phyloP scores from a whole-genome alignment of 1,139 yeast genomes.

The Candida dubliniensis region DNA sequence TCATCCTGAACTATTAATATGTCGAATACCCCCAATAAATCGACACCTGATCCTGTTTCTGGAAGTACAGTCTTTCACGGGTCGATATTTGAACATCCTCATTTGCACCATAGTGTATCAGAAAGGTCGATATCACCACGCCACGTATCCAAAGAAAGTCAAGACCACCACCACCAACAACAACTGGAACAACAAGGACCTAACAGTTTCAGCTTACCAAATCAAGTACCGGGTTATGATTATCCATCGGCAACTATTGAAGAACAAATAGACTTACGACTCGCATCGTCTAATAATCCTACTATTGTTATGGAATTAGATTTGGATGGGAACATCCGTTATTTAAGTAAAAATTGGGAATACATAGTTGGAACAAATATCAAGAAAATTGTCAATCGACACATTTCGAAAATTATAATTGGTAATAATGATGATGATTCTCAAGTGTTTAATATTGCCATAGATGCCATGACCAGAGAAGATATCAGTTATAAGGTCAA shows the following conservation, averaged over 20 bases:
- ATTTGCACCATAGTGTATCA: conserved; percentile 4
- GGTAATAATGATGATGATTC: conserved; percentile 66
- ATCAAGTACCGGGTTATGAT: neutral
- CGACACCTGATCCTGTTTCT: neutral
- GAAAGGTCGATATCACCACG: conserved; percentile 24
- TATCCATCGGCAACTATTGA: conserved; percentile 21
- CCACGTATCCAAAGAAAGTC: conserved; percentile 12
- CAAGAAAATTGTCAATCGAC: conserved; percentile 53
- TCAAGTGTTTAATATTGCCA: conserved; percentile 68
- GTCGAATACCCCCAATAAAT: neutral
- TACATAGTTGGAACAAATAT: conserved; percentile 66
- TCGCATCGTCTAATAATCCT: conserved; percentile 68
- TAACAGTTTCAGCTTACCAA: neutral
- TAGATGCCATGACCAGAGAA: conserved; percentile 67
- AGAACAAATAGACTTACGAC: conserved; percentile 46
- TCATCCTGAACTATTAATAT: neutral
- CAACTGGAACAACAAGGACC: neutral
- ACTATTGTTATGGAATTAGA: conserved; percentile 87
- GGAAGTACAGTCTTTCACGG: conserved; percentile 5
- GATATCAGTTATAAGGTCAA: conserved; percentile 78
- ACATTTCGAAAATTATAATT: conserved; percentile 63
- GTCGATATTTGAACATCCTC: conserved; percentile 7
- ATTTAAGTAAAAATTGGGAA: conserved; percentile 78
- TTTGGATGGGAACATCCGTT: conserved; percentile 73
- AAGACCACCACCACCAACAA: conserved; percentile 6